These are phyloP conservation scores for Wickerhamiella alocasiicola DNA, from an alignment of 805 yeast species.

Conservation along the genomic window DNA sequence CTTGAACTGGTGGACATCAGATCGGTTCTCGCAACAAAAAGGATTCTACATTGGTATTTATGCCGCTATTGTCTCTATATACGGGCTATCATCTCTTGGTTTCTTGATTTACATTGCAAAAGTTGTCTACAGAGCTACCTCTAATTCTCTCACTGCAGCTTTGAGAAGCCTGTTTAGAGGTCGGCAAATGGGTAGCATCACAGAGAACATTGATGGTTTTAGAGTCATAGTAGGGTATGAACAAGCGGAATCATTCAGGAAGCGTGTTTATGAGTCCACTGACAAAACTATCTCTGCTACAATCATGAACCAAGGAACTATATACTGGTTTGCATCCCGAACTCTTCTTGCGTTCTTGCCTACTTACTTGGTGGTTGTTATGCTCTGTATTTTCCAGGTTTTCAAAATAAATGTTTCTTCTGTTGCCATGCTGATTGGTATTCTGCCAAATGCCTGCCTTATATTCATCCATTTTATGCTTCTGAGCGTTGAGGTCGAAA, in stretches of 20 bases:
- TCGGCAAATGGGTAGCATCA: conserved; percentile 54
- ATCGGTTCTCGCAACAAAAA: conserved; percentile 37
- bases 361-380: conserved; percentile 40
- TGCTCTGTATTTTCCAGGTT: conserved; percentile 48
- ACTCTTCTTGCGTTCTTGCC: conserved; percentile 43
- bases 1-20: conserved; percentile 65
- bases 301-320: conserved; percentile 49
- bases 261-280: conserved; percentile 35
- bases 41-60: conserved; percentile 60
- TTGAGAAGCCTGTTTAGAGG: conserved; percentile 57
- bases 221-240: conserved; percentile 50
- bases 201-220: conserved; percentile 57
- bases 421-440: conserved; percentile 55
- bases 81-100: conserved; percentile 18
- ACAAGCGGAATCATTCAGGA: conserved; percentile 35
- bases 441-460: conserved; percentile 43
- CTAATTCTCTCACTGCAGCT: conserved; percentile 27
- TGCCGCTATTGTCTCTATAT: conserved; percentile 41
- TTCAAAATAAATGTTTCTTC: conserved; percentile 49
- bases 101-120: conserved; percentile 12
- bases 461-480: conserved; percentile 49
- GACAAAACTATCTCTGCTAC: conserved; percentile 58
- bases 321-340: conserved; percentile 59
- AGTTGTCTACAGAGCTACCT: conserved; percentile 46
- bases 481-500: conserved; percentile 58